phyloP scores from a whole-genome alignment of 2,329 filamentous ascomycete species.

The Xylaria sp. region DNA sequence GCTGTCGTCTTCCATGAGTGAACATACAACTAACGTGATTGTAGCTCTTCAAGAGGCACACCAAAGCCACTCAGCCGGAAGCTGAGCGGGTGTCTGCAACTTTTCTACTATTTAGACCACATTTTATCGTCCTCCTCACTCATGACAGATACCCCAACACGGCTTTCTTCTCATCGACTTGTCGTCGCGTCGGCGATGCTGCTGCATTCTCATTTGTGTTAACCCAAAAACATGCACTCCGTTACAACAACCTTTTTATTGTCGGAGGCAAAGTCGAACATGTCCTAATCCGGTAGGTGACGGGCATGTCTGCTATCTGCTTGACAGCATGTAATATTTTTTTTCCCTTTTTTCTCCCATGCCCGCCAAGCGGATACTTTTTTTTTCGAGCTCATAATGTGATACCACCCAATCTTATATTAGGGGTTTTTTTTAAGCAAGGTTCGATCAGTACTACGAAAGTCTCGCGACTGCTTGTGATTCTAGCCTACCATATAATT shows the following conservation, averaged over 20 bases:
- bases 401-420: conserved; percentile 30
- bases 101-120: conserved; percentile 22
- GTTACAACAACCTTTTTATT: conserved; percentile 25
- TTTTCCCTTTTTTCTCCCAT: conserved; percentile 32
- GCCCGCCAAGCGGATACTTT: conserved; percentile 6
- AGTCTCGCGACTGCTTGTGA: conserved; percentile 28
- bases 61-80: conserved; percentile 50
- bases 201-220: conserved; percentile 47
- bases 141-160: conserved; percentile 47
- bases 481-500: conserved; percentile 14
- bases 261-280: conserved; percentile 23
- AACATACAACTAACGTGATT: conserved; percentile 44
- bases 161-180: conserved; percentile 37
- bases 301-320: conserved; percentile 29
- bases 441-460: conserved; percentile 22
- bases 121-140: conserved; percentile 39
- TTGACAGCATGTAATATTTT: conserved; percentile 43
- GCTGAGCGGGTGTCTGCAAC: conserved; percentile 42
- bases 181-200: conserved; percentile 34
- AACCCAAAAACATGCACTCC: conserved; percentile 29
- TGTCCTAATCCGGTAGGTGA: conserved; percentile 26
- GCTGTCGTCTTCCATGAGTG: background rate
- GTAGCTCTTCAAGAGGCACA: conserved; percentile 59
- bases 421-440: conserved; percentile 20
- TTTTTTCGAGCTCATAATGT: conserved; percentile 25